Percentiles rank a stretch among this genome's conserved stretches.
Evolutionary conservation across 495 filamentous ascomycete species (phyloP).

Genomic region (Annulohypoxylon nitens): DNA sequence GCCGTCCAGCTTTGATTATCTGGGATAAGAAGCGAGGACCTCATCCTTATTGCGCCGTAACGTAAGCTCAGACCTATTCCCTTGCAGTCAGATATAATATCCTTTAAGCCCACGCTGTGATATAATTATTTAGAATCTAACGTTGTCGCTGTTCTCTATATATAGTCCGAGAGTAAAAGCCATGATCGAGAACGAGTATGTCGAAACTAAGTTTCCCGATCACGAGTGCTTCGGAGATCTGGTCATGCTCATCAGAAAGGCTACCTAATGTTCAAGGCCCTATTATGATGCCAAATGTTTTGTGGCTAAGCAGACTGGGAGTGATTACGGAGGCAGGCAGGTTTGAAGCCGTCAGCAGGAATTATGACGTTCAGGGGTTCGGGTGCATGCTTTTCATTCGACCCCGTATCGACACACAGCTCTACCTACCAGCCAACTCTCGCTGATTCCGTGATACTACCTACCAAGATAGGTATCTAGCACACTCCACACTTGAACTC

Average conservation of each 20-base stretch:
- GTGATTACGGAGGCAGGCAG: too few species aligned
- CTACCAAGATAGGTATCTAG: too few species aligned
- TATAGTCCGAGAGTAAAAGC: slow-evolving; percentile 19
- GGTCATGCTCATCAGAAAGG: slow-evolving; percentile 28
- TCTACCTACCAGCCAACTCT: too few species aligned
- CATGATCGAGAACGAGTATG: slow-evolving; percentile 31
- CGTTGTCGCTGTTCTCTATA: slow-evolving; percentile 2
- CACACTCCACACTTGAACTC: too few species aligned
- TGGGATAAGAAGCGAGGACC: slow-evolving; percentile 32
- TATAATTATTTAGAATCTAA: slow-evolving; percentile 2
- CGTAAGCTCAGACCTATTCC: slow-evolving; percentile 16
- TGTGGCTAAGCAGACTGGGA: background rate
- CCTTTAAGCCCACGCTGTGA: slow-evolving; percentile 7
- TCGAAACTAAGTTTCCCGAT: slow-evolving; percentile 24
- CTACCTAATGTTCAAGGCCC: slow-evolving; percentile 19
- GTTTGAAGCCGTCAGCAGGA: too few species aligned
- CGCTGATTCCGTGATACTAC: too few species aligned
- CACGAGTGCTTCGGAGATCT: slow-evolving; percentile 18
- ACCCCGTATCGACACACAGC: too few species aligned
- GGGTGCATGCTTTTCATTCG: too few species aligned
- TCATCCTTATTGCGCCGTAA: slow-evolving; percentile 9
- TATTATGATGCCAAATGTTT: slow-evolving; percentile 8
- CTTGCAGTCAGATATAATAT: slow-evolving; percentile 17
- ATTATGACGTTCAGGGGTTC: too few species aligned
- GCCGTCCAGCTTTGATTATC: slow-evolving; percentile 50